Conservation (phyloP, 2,329 filamentous ascomycete genomes). For the Neonectria neomacrospora region DNA sequence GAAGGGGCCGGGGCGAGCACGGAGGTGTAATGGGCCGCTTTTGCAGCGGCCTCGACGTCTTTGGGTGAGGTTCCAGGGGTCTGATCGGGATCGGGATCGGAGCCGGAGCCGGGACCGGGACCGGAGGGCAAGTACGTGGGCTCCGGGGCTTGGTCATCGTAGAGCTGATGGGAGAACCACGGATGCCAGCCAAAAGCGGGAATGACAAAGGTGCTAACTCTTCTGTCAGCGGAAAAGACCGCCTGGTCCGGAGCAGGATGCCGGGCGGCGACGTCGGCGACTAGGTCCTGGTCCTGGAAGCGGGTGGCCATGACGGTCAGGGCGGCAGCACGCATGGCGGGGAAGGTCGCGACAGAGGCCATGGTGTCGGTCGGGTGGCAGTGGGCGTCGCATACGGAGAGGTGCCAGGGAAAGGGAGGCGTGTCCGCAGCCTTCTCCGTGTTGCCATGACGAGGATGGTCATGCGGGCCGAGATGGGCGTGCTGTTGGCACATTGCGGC, state of each 20-base stretch:
- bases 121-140: constrained; percentile 51
- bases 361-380: constrained; percentile 87
- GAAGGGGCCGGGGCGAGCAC: constrained; percentile 68
- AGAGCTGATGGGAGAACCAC: constrained; percentile 85
- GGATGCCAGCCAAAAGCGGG: constrained; percentile 90
- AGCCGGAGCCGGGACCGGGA: constrained; percentile 23
- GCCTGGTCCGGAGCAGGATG: constrained; percentile 56
- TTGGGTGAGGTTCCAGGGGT: constrained; percentile 1
- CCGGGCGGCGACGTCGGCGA: constrained; percentile 69
- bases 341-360: constrained; percentile 66
- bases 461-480: neutral
- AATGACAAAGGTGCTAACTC: constrained; percentile 51
- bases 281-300: constrained; percentile 78
- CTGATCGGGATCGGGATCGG: constrained; percentile 15
- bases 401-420: constrained; percentile 72
- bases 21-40: constrained; percentile 70
- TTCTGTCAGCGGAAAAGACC: neutral
- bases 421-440: neutral
- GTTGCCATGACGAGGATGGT: neutral
- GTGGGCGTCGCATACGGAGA: constrained; percentile 81
- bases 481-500: constrained; percentile 16
- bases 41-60: constrained; percentile 49
- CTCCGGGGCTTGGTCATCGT: constrained; percentile 62
- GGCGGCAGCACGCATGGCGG: constrained; percentile 71
- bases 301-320: constrained; percentile 84